Evolutionary conservation across 2,329 filamentous ascomycete species (phyloP).

Genomic region (Claviceps pazoutovae): DNA sequence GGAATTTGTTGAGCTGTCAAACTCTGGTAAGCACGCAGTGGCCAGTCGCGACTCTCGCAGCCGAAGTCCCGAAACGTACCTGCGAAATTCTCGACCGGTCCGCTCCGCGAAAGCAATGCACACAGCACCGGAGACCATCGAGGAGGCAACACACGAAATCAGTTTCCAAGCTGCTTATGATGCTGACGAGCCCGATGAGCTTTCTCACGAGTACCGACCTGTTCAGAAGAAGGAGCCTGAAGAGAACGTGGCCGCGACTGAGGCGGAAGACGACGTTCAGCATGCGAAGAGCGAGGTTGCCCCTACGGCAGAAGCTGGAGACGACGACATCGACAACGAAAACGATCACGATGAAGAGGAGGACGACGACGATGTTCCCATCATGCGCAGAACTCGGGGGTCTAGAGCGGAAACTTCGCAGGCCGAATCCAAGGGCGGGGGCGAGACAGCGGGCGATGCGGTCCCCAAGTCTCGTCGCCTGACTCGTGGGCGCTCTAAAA

Average conservation of each 20-base stretch:
- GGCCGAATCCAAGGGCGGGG: slow-evolving; percentile 16
- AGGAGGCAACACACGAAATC: slow-evolving; percentile 41
- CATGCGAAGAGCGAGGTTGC: slow-evolving; percentile 15
- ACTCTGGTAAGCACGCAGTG: slow-evolving; percentile 44
- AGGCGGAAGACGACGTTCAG: slow-evolving; percentile 11
- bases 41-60: slow-evolving; percentile 36
- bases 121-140: slow-evolving; percentile 32
- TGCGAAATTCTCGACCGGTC: slow-evolving; percentile 28
- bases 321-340: slow-evolving; percentile 30
- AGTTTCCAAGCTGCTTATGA: slow-evolving; percentile 20
- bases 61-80: slow-evolving; percentile 38
- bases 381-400: slow-evolving; percentile 32
- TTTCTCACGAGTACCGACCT: slow-evolving; percentile 19
- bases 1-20: slow-evolving; percentile 42
- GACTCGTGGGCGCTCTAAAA: slow-evolving; percentile 30
- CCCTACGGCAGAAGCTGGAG: slow-evolving; percentile 6
- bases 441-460: slow-evolving; percentile 16
- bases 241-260: slow-evolving; percentile 15
- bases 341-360: slow-evolving; percentile 28
- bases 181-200: slow-evolving; percentile 23
- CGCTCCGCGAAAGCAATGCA: slow-evolving; percentile 38
- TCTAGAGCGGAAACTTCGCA: slow-evolving; percentile 18
- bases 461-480: slow-evolving; percentile 29
- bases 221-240: slow-evolving; percentile 15
- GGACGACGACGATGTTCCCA: slow-evolving; percentile 35